Evolutionary conservation across 2,329 filamentous ascomycete genomes (phyloP).

Genomic region (Fragosphaeria purpurea): DNA sequence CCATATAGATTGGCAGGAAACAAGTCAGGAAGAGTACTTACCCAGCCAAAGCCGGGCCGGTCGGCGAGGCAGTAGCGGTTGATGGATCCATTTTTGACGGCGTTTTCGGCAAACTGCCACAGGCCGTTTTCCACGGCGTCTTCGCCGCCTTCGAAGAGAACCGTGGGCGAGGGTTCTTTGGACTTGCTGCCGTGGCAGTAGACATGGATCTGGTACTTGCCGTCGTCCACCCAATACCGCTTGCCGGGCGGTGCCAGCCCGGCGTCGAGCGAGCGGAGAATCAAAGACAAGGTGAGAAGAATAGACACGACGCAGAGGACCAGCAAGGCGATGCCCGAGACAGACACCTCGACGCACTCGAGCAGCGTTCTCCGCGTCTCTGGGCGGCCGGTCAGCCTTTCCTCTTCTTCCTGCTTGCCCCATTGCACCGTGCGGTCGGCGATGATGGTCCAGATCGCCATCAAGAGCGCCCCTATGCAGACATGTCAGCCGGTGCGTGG

Average conservation of each 20-base stretch:
- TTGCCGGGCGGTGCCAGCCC: conserved; percentile 64
- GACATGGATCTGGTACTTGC: conserved; percentile 80
- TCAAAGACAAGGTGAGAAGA: conserved; percentile 69
- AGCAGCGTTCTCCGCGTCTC: conserved; percentile 72
- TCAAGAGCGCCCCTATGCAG: conserved; percentile 54
- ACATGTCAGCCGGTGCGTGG: background rate
- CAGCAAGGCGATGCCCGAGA: conserved; percentile 61
- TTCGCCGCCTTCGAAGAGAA: conserved; percentile 79
- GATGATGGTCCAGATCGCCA: conserved; percentile 67
- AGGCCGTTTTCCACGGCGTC: conserved; percentile 68
- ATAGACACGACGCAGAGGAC: conserved; percentile 59
- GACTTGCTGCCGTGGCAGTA: conserved; percentile 70
- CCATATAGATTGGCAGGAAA: too few relatives aligned
- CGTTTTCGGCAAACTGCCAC: conserved; percentile 67
- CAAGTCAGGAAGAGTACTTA: conserved; percentile 16
- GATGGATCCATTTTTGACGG: conserved; percentile 71
- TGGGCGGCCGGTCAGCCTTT: conserved; percentile 77
- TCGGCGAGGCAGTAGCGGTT: conserved; percentile 91
- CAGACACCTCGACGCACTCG: conserved; percentile 75
- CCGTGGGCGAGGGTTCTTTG: conserved; percentile 56
- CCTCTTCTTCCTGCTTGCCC: conserved; percentile 89
- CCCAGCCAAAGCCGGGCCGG: conserved; percentile 77
- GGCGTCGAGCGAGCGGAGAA: conserved; percentile 70
- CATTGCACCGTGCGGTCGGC: conserved; percentile 77
- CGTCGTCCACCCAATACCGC: conserved; percentile 68